Evolutionary conservation across 306 rosid species (phyloP).

Genomic region (Cyclanthera cordifolia): DNA sequence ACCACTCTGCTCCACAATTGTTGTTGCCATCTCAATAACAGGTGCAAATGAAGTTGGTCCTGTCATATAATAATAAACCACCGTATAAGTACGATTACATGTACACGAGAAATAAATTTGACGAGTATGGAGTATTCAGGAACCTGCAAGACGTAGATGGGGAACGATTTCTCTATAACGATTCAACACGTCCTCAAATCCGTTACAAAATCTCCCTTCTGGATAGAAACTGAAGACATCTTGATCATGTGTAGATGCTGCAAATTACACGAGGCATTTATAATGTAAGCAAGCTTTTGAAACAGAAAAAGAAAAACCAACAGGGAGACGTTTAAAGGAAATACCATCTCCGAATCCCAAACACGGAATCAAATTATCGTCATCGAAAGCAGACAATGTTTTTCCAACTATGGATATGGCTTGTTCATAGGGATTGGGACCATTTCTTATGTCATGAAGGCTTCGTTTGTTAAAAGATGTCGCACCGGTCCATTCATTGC

Average conservation of each 20-base stretch:
- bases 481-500: conserved; percentile 18
- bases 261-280: not conserved
- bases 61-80: not conserved
- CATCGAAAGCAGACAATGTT: conserved; percentile 14
- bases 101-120: not conserved
- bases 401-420: conserved; percentile 15
- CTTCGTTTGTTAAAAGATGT: conserved; percentile 7
- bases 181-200: conserved; percentile 16
- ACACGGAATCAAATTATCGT: conserved; percentile 17
- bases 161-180: conserved; percentile 16
- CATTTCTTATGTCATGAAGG: conserved; percentile 9
- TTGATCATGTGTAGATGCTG: conserved; percentile 17
- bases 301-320: not conserved
- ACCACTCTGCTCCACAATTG: conserved; percentile 15
- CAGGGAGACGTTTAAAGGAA: not conserved
- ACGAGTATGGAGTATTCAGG: not conserved
- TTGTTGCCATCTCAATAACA: conserved; percentile 14
- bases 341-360: conserved; percentile 17
- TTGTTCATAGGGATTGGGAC: conserved; percentile 15
- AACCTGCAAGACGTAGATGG: conserved; percentile 18
- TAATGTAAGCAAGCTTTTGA: not conserved
- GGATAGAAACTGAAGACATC: conserved; percentile 13
- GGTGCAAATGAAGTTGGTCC: conserved; percentile 20
- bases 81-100: not conserved
- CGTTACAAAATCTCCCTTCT: conserved; percentile 11